phyloP scores from a whole-genome alignment of 345 rosid genomes.

The Eucalyptus erythrocorys region DNA sequence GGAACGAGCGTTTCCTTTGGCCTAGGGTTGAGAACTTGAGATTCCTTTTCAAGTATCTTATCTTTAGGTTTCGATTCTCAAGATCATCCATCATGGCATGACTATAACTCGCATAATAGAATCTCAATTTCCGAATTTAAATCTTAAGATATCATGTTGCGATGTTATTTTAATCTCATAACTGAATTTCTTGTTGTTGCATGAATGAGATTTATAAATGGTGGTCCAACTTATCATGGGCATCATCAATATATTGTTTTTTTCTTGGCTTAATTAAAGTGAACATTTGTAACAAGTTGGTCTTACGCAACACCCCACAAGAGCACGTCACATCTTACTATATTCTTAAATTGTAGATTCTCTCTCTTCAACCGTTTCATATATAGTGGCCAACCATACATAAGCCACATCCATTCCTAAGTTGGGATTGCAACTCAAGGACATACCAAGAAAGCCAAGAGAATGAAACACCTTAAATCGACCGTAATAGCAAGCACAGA shows the following conservation, averaged over 20 bases:
- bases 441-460: background rate
- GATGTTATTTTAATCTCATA: background rate
- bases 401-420: background rate
- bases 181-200: background rate
- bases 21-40: background rate
- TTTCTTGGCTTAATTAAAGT: background rate
- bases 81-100: background rate
- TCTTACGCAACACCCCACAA: background rate
- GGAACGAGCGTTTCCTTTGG: background rate
- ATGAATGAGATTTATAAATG: background rate
- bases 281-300: background rate
- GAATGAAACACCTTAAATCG: background rate
- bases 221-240: background rate
- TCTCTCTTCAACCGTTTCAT: no score
- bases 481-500: background rate
- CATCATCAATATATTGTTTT: no score
- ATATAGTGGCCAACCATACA: background rate
- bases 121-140: background rate
- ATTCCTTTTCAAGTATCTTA: background rate
- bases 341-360: background rate
- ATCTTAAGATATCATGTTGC: background rate
- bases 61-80: background rate
- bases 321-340: background rate
- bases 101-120: background rate
- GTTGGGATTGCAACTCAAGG: background rate